These are phyloP conservation scores for Hypericum perforatum DNA, from an alignment of 345 rosid genomes.

Conservation along the genomic window DNA sequence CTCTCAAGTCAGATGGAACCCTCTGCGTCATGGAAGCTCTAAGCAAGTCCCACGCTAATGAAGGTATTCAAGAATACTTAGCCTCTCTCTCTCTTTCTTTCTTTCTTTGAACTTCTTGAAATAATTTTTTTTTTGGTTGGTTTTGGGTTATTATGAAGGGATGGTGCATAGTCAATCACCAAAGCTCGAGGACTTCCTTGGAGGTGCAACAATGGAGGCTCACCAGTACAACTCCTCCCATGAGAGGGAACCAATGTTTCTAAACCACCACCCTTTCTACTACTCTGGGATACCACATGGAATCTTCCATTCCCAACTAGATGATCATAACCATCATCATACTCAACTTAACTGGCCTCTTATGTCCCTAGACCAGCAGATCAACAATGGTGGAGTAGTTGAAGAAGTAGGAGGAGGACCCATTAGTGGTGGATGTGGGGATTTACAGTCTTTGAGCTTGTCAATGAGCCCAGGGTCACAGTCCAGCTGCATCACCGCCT, in stretches of 20 bases:
- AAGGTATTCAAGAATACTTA: no score
- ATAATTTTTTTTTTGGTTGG: not conserved
- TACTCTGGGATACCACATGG: no score
- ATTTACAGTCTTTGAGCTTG: slow-evolving; percentile 33
- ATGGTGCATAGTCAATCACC: slow-evolving; percentile 46
- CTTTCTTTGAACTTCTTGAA: no score
- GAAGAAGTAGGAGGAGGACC: slow-evolving; percentile 14
- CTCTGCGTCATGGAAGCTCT: no score
- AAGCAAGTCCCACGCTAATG: no score
- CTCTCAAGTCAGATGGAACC: no score
- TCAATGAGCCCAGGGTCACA: slow-evolving; percentile 50
- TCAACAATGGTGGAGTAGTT: no score
- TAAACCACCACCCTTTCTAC: slow-evolving; percentile 26
- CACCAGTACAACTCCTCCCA: slow-evolving; percentile 23
- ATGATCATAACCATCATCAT: no score
- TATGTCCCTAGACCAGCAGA: no score
- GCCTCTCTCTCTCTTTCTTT: no score
- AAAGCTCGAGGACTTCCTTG: slow-evolving; percentile 65
- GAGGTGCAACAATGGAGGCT: slow-evolving; percentile 29
- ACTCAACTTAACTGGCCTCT: no score
- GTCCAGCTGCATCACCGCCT: slow-evolving; percentile 34
- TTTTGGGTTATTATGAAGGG: slow-evolving; percentile 17
- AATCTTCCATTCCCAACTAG: no score
- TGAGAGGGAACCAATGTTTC: slow-evolving; percentile 32
- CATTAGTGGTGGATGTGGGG: slow-evolving; percentile 22